Evolutionary conservation across 2,329 filamentous ascomycete genomes (phyloP), one percentile per base, ranked within the genome.

Genomic region (Cordyceps militaris): DNA sequence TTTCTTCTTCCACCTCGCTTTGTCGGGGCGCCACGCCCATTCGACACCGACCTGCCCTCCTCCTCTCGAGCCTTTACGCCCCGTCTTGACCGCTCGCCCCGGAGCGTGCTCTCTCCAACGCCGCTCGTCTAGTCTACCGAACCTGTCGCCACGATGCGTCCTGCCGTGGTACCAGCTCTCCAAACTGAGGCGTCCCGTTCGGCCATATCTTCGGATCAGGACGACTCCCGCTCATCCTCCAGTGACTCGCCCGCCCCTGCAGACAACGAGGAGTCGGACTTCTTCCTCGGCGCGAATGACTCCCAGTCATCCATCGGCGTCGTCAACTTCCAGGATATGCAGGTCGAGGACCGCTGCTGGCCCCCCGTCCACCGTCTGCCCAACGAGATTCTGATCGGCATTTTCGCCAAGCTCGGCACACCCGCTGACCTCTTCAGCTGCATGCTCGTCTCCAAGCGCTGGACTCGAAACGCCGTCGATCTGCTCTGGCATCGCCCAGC

Each of bases 401-500:
- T 97, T 67, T 97, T 99, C 73, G 80, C 89, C 36, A 94, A 91
- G 71, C 82, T 99, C 59, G 86, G 79, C 66, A 84, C 82, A 13
- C 82, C 91, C 2, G 76, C 79, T 46, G 93, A 99, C 67, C 81
- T 97, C 64, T 82, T 91, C 64, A 87, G 86, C 72, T 95, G 89
- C 73, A 92, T 97, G 89, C 79, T 94, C 63, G 92, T 96, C n/a
- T 97, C 87, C 67, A 92, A 91, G 72, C 84, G 87, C 61, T 99
- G 94, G 94, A 89, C 94, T 28, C 81, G 88, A 62, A 97, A 97
- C 69, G 87, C 89, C 53, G 94, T 97, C 64, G 93, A 94, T 62
- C 81, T 96, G 63, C 80, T 99, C 23, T 99, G 94, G 94, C 92
- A 97, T 71, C 83, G 94, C 40, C 94, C 94, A 1, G 86, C 90